phyloP scores from a whole-genome alignment of 176 grass and related monocot species.

The Melocanna baccifera region DNA sequence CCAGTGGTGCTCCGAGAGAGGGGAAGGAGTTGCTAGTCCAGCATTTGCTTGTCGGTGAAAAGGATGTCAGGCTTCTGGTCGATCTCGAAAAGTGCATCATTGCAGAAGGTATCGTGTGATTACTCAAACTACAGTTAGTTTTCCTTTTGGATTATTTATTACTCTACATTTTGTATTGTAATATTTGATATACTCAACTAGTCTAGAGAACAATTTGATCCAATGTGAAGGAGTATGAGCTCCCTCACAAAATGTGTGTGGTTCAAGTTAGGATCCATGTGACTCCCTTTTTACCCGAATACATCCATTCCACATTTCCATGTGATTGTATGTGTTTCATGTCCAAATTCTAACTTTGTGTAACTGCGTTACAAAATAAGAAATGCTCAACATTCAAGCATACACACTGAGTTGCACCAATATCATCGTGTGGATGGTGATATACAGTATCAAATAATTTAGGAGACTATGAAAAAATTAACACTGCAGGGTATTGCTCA shows the following conservation, averaged over 20 bases:
- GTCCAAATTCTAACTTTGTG: not conserved
- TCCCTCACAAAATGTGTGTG: not conserved
- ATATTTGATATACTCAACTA: not conserved
- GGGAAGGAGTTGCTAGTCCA: slow-evolving; percentile 86
- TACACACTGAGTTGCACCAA: not conserved
- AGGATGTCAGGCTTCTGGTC: slow-evolving; percentile 73
- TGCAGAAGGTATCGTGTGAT: slow-evolving; percentile 48
- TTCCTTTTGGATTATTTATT: not conserved
- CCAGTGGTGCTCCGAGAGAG: slow-evolving; percentile 45
- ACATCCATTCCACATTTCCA: not conserved
- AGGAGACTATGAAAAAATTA: not conserved
- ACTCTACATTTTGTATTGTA: not conserved
- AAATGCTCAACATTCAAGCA: not conserved
- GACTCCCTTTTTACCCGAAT: not conserved
- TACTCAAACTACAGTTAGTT: not conserved
- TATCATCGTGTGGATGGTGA: not conserved
- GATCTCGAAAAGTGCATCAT: slow-evolving; percentile 78
- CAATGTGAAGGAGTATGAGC: not conserved
- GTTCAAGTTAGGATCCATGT: not conserved
- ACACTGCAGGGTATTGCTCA: not conserved
- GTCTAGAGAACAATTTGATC: not conserved
- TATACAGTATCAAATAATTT: not conserved
- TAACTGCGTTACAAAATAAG: not conserved
- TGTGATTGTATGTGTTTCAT: not conserved
- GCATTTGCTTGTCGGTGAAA: slow-evolving; percentile 83